Conservation (phyloP, 2,329 filamentous ascomycete species). For the Cordyceps javanica region DNA sequence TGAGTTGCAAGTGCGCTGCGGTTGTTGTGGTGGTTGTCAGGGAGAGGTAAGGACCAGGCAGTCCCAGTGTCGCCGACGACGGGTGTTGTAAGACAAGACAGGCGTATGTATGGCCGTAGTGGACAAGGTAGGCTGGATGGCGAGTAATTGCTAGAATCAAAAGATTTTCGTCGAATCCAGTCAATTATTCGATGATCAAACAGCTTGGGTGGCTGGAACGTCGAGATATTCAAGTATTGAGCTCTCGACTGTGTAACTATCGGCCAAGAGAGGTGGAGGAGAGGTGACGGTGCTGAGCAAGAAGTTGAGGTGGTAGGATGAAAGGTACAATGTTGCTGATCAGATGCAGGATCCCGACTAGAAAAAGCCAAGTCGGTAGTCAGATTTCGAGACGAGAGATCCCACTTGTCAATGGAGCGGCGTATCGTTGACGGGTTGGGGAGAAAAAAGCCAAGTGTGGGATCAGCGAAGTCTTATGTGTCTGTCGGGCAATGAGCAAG, state of each 20-base stretch:
- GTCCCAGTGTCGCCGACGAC: constrained; percentile 14
- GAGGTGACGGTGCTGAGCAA: not conserved
- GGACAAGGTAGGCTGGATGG: not conserved
- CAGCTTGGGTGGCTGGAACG: not conserved
- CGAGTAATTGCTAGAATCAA: not conserved
- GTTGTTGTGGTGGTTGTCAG: not conserved
- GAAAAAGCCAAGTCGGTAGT: constrained; percentile 36
- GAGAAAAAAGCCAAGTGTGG: constrained; percentile 27
- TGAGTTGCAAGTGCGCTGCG: not conserved
- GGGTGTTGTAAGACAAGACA: not conserved
- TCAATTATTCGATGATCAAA: not conserved
- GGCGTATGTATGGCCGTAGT: not conserved
- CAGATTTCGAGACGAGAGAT: constrained; percentile 27
- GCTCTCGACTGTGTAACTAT: not conserved
- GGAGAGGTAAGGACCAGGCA: constrained; percentile 14
- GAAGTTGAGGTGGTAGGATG: constrained; percentile 12
- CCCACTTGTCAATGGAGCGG: constrained; percentile 13
- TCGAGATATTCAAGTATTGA: not conserved
- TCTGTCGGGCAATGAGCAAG: constrained; percentile 26
- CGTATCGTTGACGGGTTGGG: constrained; percentile 11
- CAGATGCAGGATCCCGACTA: constrained; percentile 44
- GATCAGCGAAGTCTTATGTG: constrained; percentile 58
- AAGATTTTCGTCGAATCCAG: not conserved
- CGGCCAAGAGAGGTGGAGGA: not conserved
- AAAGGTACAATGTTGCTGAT: constrained; percentile 37